phyloP scores from a whole-genome alignment of 768 basidiomycete species.

The Lenzites betulinus region DNA sequence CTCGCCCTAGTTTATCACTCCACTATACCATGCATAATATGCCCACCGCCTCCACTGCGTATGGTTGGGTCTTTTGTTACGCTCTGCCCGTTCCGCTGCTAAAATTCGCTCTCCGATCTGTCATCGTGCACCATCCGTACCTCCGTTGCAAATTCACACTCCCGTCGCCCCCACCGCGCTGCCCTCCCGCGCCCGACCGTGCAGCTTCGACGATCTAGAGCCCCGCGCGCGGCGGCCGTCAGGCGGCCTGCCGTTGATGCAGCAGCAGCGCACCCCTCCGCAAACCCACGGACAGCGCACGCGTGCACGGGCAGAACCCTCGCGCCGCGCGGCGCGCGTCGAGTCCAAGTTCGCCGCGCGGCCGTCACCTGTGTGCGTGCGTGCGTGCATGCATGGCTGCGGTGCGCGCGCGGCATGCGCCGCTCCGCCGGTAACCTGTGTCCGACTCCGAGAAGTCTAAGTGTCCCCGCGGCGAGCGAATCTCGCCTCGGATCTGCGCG shows the following conservation, averaged over 20 bases:
- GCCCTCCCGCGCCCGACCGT: not conserved
- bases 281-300: not conserved
- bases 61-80: not conserved
- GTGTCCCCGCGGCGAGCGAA: not conserved
- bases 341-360: no score
- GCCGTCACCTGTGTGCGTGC: no score
- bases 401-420: no score
- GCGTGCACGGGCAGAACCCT: not conserved
- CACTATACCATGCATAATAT: conserved; percentile 15
- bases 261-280: no score
- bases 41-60: not conserved
- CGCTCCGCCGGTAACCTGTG: not conserved
- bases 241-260: not conserved
- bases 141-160: not conserved
- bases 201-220: not conserved
- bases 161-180: no score
- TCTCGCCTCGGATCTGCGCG: conserved; percentile 6
- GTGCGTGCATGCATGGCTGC: no score
- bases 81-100: not conserved
- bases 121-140: not conserved
- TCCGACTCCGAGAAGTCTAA: not conserved
- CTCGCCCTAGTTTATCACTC: conserved; percentile 16
- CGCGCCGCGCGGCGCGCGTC: not conserved
- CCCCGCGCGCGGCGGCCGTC: not conserved
- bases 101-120: not conserved